Percentiles rank a stretch among this genome's conserved stretches.
Evolutionary conservation across 257 asterid genomes (phyloP).

Genomic region (Linaria vulgaris): DNA sequence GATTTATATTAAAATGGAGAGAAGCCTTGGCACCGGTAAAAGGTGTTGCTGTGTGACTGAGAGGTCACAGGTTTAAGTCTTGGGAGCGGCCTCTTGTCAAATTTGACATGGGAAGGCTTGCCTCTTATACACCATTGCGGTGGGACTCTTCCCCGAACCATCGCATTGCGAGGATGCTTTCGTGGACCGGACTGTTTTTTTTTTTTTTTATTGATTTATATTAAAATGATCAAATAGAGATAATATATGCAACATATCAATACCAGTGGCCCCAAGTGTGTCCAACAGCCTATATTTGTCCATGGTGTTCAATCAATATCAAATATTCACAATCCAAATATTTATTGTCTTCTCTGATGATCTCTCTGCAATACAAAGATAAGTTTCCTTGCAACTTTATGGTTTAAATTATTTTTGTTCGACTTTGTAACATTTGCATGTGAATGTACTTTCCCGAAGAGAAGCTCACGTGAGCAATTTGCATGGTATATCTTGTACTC

Average conservation of each 20-base stretch:
- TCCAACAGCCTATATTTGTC: slow-evolving; percentile 18
- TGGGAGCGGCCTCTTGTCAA: no score
- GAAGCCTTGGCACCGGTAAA: no score
- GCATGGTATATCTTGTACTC: slow-evolving; percentile 26
- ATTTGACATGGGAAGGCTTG: no score
- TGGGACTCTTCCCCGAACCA: no score
- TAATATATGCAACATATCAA: background rate
- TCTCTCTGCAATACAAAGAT: slow-evolving; percentile 12
- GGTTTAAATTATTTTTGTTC: slow-evolving; percentile 40
- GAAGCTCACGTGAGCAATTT: slow-evolving; percentile 54
- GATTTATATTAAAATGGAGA: no score
- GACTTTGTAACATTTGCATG: slow-evolving; percentile 55
- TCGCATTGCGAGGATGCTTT: no score
- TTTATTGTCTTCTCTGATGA: slow-evolving; percentile 18
- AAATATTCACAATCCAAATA: slow-evolving; percentile 7
- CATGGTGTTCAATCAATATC: slow-evolving; percentile 23
- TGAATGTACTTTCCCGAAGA: slow-evolving; percentile 61
- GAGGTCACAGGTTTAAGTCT: no score
- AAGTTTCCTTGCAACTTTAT: slow-evolving; percentile 35
- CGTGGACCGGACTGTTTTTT: no score
- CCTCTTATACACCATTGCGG: no score
- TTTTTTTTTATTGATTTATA: no score
- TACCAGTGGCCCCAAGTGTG: slow-evolving; percentile 1
- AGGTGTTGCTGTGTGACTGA: no score
- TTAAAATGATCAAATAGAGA: no score